phyloP scores from a whole-genome alignment of 257 asterid species.

The Solanum corneliomulleri region DNA sequence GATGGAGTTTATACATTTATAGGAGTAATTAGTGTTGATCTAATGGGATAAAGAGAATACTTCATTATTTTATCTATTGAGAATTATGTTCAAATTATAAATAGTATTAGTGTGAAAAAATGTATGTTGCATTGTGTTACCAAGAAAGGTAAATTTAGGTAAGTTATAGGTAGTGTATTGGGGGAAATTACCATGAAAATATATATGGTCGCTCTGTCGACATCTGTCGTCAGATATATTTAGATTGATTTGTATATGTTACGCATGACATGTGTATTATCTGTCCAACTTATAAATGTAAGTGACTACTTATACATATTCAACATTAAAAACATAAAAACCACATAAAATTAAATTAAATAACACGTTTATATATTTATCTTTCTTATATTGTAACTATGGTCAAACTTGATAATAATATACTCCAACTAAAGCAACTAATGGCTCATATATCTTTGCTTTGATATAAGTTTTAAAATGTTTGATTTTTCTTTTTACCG shows the following conservation, averaged over 20 bases:
- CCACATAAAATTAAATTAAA: fast-evolving
- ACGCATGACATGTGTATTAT: background rate
- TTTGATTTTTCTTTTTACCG: background rate
- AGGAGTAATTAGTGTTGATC: background rate
- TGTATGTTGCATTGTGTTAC: background rate
- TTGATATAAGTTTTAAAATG: no score
- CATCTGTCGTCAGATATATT: no score
- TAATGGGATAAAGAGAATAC: background rate
- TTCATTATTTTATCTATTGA: background rate
- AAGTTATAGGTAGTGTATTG: background rate
- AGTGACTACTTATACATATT: no score
- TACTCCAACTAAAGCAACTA: background rate
- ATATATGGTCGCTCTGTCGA: no score
- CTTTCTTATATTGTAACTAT: no score
- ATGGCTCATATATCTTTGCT: background rate
- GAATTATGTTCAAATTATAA: background rate
- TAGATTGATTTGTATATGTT: background rate
- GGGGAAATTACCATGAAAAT: background rate
- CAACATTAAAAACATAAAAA: background rate
- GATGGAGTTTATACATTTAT: background rate
- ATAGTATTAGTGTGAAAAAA: background rate
- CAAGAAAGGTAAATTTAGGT: background rate
- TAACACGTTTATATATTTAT: no score
- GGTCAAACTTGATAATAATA: background rate
- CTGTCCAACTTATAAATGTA: no score